Percentiles rank a stretch among this genome's conserved stretches.
Conservation (phyloP, 2,329 filamentous ascomycete genomes). For the Hypoxylon sp. region DNA sequence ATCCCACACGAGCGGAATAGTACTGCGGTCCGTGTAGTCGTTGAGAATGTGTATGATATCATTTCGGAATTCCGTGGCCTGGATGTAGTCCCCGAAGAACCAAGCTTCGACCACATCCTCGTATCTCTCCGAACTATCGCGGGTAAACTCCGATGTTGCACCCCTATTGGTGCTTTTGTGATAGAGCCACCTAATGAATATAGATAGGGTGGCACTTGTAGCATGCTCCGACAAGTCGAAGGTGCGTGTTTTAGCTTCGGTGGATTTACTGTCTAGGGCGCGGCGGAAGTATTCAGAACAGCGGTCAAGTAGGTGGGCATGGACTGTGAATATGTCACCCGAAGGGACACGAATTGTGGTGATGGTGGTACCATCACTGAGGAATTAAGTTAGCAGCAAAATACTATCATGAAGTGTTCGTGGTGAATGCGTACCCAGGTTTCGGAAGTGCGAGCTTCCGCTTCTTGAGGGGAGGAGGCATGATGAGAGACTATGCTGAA, state of each 20-base stretch:
- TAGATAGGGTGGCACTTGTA: background rate
- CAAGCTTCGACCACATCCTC: background rate
- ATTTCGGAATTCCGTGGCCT: slow-evolving; percentile 20
- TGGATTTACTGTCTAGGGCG: slow-evolving; percentile 1
- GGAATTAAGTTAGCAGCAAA: background rate
- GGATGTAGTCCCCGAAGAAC: slow-evolving; percentile 13
- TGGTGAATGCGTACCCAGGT: slow-evolving; percentile 1
- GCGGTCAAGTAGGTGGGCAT: slow-evolving; percentile 10
- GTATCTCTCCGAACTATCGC: background rate
- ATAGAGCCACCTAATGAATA: slow-evolving; percentile 21
- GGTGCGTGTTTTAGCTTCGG: background rate
- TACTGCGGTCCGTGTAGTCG: background rate
- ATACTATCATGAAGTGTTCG: background rate
- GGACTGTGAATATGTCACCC: background rate
- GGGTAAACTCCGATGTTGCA: background rate
- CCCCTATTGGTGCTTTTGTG: background rate
- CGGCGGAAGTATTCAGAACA: slow-evolving; percentile 20
- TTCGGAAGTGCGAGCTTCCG: background rate
- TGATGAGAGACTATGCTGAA: background rate
- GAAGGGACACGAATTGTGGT: background rate
- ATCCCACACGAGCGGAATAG: no score
- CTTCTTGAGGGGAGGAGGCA: background rate
- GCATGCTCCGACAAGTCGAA: background rate
- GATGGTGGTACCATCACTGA: background rate
- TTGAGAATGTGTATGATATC: slow-evolving; percentile 4